Evolutionary conservation across 352 stramenopile genomes (phyloP), one percentile per base, ranked within the genome.

Genomic region (Pythium sukuiense): DNA sequence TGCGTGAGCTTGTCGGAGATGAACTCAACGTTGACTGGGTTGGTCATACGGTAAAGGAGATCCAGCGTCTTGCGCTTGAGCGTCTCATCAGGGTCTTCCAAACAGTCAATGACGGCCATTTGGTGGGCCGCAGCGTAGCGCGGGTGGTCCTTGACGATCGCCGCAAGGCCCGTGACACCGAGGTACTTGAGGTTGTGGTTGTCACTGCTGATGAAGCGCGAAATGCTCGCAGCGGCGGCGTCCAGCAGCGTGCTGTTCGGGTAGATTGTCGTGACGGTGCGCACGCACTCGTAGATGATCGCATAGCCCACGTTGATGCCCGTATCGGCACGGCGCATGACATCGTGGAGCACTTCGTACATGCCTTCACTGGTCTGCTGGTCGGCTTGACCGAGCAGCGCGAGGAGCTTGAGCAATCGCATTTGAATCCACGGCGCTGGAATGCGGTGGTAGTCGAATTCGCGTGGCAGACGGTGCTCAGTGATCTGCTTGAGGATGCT

Each of bases 401-500:
- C 94, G 46, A 99, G 77, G 62, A 99, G 97, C 59, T 98, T 96
- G 20, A 99, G 86, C 43, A 99, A 74, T 24, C 89, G 90, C 68
- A 99, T 98, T 83, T 99, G 98, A 70, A 99, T 99, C 98, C 98
- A 99, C 35, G 98, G 98, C 46, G 98, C 98, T 6, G 98, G 98
- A 52, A 99, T 99, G 52, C 97, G 91, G 79, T 99, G 98, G 83
- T 99, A 99, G 79, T 99, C 97, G 70, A 98, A 99, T 68, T 99
- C 97, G 48, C 91, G 89, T 29, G 98, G 98, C 50, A 99, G 80
- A 3, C 97, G 92, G 74, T 99, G 97, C 76, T 99, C 98, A 27
- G 96, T 97, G 80, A 99, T 99, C 87, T 99, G 98, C 84, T 99
- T 99, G 43, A 99, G 83, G 63, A 99, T 99, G 67, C 87, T 98